These are phyloP conservation scores for Fraxinus nigra DNA, from an alignment of 305 asterid species.

Conservation along the genomic window DNA sequence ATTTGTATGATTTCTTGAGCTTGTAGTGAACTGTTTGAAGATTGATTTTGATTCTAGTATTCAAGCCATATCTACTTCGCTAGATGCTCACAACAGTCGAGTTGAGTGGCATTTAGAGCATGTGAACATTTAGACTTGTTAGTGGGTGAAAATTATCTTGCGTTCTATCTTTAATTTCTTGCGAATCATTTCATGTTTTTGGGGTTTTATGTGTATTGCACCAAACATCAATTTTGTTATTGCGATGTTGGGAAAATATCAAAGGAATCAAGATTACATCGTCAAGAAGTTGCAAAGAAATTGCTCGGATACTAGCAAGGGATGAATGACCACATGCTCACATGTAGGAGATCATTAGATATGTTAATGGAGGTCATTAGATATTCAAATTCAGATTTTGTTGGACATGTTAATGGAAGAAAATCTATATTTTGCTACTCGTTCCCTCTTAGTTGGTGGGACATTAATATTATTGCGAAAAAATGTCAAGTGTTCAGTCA, in stretches of 20 bases:
- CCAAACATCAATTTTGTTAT: not conserved
- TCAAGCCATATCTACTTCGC: not conserved
- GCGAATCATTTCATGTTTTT: not conserved
- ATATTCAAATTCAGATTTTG: no score
- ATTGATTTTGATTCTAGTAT: not conserved
- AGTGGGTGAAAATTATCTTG: no score
- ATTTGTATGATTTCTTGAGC: not conserved
- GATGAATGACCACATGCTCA: not conserved
- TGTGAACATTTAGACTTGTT: not conserved
- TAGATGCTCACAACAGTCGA: not conserved
- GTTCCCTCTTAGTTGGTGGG: no score
- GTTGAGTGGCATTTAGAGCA: not conserved
- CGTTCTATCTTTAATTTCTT: not conserved
- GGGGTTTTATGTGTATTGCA: not conserved
- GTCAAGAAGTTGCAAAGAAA: not conserved
- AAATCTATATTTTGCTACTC: no score
- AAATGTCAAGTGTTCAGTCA: no score
- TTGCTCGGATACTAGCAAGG: not conserved
- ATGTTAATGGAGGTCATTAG: no score
- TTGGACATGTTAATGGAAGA: no score
- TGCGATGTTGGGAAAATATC: no score
- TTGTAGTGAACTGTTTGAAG: not conserved
- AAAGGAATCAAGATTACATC: not conserved
- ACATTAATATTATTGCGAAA: no score
- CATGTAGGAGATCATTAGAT: no score